phyloP scores from a whole-genome alignment of 1,284 basidiomycete genomes.

The Microbotryum intermedium region DNA sequence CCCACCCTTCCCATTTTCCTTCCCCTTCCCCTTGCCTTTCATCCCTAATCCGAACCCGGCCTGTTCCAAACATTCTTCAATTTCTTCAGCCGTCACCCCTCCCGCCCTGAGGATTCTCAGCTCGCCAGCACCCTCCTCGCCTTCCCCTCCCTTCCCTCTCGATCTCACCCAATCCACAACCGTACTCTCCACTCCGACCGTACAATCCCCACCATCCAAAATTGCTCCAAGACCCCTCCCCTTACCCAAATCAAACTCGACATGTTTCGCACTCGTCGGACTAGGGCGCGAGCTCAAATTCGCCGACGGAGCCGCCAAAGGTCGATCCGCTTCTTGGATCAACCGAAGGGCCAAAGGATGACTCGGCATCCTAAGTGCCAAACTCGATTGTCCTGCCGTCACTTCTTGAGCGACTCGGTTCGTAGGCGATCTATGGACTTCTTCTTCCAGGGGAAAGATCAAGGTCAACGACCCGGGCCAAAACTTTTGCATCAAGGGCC shows the following conservation, averaged over 20 bases:
- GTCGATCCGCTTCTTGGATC: constrained; percentile 63
- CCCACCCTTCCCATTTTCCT: constrained; percentile 39
- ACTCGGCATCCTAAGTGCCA: constrained; percentile 88
- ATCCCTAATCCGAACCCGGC: constrained; percentile 26
- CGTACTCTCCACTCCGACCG: constrained; percentile 88
- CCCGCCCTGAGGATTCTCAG: constrained; percentile 83
- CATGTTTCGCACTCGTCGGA: constrained; percentile 85
- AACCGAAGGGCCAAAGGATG: constrained; percentile 87
- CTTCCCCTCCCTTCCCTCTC: constrained; percentile 48
- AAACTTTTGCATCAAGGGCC: constrained; percentile 65
- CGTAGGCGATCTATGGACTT: constrained; percentile 40
- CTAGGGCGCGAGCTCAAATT: constrained; percentile 91
- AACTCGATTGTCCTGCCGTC: constrained; percentile 70
- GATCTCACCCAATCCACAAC: constrained; percentile 66
- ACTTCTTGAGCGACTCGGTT: constrained; percentile 40
- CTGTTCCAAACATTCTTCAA: constrained; percentile 54
- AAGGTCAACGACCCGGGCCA: constrained; percentile 95
- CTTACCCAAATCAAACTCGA: constrained; percentile 61
- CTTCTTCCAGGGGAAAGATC: constrained; percentile 61
- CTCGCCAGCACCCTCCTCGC: constrained; percentile 1
- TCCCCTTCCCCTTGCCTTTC: constrained; percentile 12
- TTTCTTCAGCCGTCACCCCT: constrained; percentile 82
- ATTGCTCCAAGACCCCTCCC: constrained; percentile 59
- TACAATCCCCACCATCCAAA: constrained; percentile 85
- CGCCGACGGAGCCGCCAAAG: constrained; percentile 89